Percentiles rank a stretch among this genome's conserved stretches.
These are phyloP conservation scores for Diutina sp. DNA, from an alignment of 1,139 yeast species.

Conservation along the genomic window DNA sequence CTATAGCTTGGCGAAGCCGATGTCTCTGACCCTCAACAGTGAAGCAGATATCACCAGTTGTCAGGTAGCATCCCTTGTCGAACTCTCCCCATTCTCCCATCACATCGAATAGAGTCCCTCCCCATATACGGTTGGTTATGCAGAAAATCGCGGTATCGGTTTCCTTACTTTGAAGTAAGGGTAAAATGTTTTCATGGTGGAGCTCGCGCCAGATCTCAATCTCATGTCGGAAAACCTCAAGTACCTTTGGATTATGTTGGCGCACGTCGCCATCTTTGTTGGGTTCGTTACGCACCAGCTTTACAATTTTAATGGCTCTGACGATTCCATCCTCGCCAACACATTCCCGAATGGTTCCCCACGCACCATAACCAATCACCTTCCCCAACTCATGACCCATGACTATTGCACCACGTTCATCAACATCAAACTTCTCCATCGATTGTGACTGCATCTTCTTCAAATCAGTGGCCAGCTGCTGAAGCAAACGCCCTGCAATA, in stretches of 20 bases:
- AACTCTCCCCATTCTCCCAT: conserved; percentile 56
- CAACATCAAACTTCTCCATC: conserved; percentile 23
- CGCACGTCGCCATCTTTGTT: background rate
- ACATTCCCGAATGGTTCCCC: conserved; percentile 84
- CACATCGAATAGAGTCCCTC: conserved; percentile 74
- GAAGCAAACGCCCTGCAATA: conserved; percentile 29
- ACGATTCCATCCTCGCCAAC: conserved; percentile 24
- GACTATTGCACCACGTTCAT: conserved; percentile 50
- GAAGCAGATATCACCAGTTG: conserved; percentile 20
- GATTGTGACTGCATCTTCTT: conserved; percentile 10
- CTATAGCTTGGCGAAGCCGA: conserved; percentile 12
- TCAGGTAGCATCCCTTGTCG: conserved; percentile 14
- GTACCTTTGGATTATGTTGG: conserved; percentile 11
- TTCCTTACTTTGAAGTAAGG: conserved; percentile 48
- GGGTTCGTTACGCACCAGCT: conserved; percentile 25
- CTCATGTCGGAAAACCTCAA: conserved; percentile 53
- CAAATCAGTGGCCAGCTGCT: conserved; percentile 27
- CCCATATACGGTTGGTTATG: conserved; percentile 55
- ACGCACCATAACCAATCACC: conserved; percentile 84
- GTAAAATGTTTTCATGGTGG: conserved; percentile 52
- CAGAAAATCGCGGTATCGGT: conserved; percentile 57
- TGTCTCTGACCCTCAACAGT: conserved; percentile 15
- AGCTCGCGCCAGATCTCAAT: conserved; percentile 62
- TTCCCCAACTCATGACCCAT: conserved; percentile 55
- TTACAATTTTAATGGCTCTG: conserved; percentile 71